Conservation (phyloP, 352 stramenopile species). For the Thalassiosira ordinaria region DNA sequence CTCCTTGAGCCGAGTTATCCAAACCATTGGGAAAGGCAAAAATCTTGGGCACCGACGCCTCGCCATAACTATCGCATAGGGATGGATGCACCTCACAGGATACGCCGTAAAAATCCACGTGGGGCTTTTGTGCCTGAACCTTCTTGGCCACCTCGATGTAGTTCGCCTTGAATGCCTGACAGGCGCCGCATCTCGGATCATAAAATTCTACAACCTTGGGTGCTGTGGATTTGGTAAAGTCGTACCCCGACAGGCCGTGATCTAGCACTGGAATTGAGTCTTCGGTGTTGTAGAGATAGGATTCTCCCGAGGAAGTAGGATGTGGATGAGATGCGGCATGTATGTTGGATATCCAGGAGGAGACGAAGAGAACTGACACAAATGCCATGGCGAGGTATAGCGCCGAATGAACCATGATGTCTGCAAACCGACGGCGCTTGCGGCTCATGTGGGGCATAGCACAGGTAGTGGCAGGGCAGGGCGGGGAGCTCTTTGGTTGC, state of each 20-base stretch:
- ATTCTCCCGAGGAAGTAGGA: not conserved
- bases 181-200: conserved; percentile 45
- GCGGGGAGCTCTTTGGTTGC: too few relatives aligned
- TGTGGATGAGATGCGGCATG: not conserved
- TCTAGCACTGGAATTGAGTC: conserved; percentile 35
- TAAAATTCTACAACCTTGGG: conserved; percentile 61
- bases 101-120: conserved; percentile 58
- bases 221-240: conserved; percentile 40
- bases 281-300: conserved; percentile 30
- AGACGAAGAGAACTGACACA: not conserved
- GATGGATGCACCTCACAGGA: conserved; percentile 29
- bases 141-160: conserved; percentile 52
- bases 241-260: conserved; percentile 15
- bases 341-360: not conserved
- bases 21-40: conserved; percentile 24
- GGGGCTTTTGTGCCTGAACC: conserved; percentile 7
- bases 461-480: too few relatives aligned
- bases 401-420: not conserved
- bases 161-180: conserved; percentile 50
- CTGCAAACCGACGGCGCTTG: not conserved
- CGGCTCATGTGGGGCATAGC: too few relatives aligned
- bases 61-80: conserved; percentile 19
- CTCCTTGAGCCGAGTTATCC: not conserved
- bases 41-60: conserved; percentile 41
- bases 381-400: not conserved